Evolutionary conservation across 2,329 filamentous ascomycete species (phyloP), one percentile per base, ranked within the genome.

Genomic region (Fusarium coicis): DNA sequence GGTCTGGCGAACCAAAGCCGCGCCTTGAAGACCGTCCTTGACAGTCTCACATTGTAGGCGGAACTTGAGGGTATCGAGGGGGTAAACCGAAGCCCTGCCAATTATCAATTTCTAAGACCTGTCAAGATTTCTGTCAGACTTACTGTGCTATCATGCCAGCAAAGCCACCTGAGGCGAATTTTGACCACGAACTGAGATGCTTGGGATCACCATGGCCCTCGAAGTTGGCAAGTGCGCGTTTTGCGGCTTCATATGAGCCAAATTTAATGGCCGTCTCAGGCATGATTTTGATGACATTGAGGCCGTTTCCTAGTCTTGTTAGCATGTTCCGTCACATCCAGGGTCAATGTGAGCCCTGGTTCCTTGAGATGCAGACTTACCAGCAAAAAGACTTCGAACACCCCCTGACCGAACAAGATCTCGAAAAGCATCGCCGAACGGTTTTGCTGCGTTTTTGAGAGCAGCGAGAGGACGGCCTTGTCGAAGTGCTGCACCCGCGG

Each of bases 211-310:
- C 88, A 78, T 97, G 95, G 11, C 96, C 96, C 86, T 98, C 96
- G 56, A 98, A 83, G 67, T 90, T 91, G 54, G 96, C 94, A 68
- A 98, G 90, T 8, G 92, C 90, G 71, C 94, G 91, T 86, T 98
- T 99, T 14, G 95, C 93, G 57, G 94, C 95, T 89, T 99, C 96
- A 80, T 98, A 99, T 26, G 95, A 96, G 68, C 96, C 96, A 81
- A 99, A 99, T 83, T 98, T 97, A 80, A 99, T 97, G 32, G 96
- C 96, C 34, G 96, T 98, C 84, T 99, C 96, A 1, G 96, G 96
- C 94, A 98, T 97, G 68, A 99, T 96, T 83, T 99, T 99, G 79
- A 98, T 83, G 6, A 99, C 95, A 77, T 99, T 99, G 76, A 99
- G 86, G 7, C 96, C 96, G 79, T 99, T 99, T 42, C 96, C 95